Base-by-base conservation (phyloP, 163 green algal species). In the Coccomyxa subellipsoidea region DNA sequence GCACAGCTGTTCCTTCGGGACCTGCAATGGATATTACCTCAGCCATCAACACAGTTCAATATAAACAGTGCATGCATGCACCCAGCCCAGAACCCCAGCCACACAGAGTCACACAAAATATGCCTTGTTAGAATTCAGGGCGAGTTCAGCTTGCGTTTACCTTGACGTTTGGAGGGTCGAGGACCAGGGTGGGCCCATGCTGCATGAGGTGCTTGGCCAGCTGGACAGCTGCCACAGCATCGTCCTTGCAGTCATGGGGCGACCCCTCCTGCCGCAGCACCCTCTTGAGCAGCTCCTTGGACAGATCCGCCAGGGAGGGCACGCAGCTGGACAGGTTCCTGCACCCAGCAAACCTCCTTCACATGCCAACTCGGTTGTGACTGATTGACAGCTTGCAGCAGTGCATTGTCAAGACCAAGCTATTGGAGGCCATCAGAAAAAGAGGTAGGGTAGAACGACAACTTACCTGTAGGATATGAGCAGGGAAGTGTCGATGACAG, bases 401-500 rank as follows among this genome's bases (percentile, higher is more conserved):
- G 15, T 8, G 47, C 23, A 18, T 59, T 12, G 23, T 12, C 15
- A 7, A 27, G 47, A 7, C 21, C 21, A 23, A 59, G 2, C 47
- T 18, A 1, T 59, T 6, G 47, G 21, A 59, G 47, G 47, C 3
- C 21, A 18, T 59, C 47, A 59, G 21, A 18, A 12, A 6, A 12
- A 5, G 5, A 59, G 4, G 47, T 27, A 59, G 4, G 47, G 5
- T 2, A 18, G 47, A 7, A 8, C 15, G 23, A 59, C 15, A 59
- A 12, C 15, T 47, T 71, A 88, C 84, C 84, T 82, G 86, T 92
- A 95, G 1, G n/a, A 54, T 76, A 89, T 93, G n/a, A 95, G 73
- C 10, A 94, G 71, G 3, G 91, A 82, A 21, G 92, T 96, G 82
- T 96, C 92, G 31, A 96, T 94, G 71, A 93, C 85, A 25, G 84